phyloP scores from a whole-genome alignment of 2,329 filamentous ascomycete species.

The Blumeria hordei region DNA sequence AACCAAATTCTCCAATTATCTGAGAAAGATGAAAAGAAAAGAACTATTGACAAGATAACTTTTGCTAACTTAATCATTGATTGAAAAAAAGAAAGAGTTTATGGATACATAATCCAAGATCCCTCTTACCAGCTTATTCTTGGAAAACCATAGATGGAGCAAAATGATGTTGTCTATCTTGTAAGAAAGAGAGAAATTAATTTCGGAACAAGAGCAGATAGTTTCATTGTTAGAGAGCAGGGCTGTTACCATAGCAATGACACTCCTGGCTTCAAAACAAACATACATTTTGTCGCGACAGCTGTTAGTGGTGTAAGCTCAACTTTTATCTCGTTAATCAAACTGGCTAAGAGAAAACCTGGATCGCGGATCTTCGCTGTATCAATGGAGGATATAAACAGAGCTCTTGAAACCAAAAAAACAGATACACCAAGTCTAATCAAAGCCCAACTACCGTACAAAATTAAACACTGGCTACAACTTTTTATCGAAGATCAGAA shows the following conservation, averaged over 20 bases:
- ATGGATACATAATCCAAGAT: neutral
- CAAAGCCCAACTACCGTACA: neutral
- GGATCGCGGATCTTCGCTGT: neutral
- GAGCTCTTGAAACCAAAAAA: neutral
- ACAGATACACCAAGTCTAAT: neutral
- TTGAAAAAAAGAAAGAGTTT: neutral
- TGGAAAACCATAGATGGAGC: neutral
- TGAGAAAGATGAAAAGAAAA: neutral
- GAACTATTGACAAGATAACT: neutral
- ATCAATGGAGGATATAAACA: slow-evolving; percentile 1
- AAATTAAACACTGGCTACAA: slow-evolving; percentile 1
- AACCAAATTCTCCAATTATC: neutral
- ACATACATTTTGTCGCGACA: neutral
- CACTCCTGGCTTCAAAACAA: neutral
- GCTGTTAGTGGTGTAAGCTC: neutral
- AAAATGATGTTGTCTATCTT: neutral
- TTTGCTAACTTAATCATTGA: neutral
- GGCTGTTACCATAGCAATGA: neutral
- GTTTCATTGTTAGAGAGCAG: neutral
- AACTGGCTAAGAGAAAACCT: neutral
- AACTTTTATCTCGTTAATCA: neutral
- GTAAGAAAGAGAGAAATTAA: neutral
- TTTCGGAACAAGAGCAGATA: neutral
- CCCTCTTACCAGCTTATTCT: neutral
- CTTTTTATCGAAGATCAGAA: neutral